Percentiles rank a stretch among this genome's conserved stretches.
These are phyloP conservation scores for Bombardia bombarda DNA, from an alignment of 495 filamentous ascomycete genomes.

Conservation along the genomic window DNA sequence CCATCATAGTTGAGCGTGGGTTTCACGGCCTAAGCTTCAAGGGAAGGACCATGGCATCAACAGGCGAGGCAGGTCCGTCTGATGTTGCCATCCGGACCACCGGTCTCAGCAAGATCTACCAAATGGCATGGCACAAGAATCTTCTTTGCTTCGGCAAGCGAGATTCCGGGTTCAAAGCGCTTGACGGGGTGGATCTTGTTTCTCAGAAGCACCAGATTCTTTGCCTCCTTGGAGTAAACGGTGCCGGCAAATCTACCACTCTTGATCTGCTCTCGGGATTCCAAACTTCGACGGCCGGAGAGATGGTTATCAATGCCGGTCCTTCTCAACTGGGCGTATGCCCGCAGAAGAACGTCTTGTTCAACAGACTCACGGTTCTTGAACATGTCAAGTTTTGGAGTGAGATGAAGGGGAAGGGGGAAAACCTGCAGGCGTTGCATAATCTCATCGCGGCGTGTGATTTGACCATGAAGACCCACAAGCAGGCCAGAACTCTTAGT, in stretches of 20 bases:
- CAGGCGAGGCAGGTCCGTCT: slow-evolving; percentile 10
- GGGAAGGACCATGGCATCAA: slow-evolving; percentile 40
- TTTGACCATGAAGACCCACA: slow-evolving; percentile 54
- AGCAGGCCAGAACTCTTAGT: slow-evolving; percentile 56
- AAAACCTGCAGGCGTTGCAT: slow-evolving; percentile 41
- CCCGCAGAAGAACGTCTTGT: slow-evolving; percentile 78
- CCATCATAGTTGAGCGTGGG: slow-evolving; percentile 54
- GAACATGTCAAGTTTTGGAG: slow-evolving; percentile 75
- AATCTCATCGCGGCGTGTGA: slow-evolving; percentile 59
- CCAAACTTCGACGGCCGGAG: slow-evolving; percentile 55
- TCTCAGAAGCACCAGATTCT: slow-evolving; percentile 65
- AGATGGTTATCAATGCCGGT: slow-evolving; percentile 53
- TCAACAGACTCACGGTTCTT: slow-evolving; percentile 66
- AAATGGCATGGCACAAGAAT: slow-evolving; percentile 48
- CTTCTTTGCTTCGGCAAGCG: slow-evolving; percentile 38
- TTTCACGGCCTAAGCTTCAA: slow-evolving; percentile 63
- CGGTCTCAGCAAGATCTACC: slow-evolving; percentile 70
- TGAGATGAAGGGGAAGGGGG: slow-evolving; percentile 50
- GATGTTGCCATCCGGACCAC: slow-evolving; percentile 42
- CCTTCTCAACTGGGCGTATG: slow-evolving; percentile 46
- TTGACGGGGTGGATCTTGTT: slow-evolving; percentile 53
- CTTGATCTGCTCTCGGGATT: slow-evolving; percentile 73
- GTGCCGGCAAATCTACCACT: slow-evolving; percentile 76
- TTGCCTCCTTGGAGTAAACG: slow-evolving; percentile 74
- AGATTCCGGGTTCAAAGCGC: slow-evolving; percentile 53